Conservation (phyloP, 2,329 filamentous ascomycete species). For the Fusarium nodosum region DNA sequence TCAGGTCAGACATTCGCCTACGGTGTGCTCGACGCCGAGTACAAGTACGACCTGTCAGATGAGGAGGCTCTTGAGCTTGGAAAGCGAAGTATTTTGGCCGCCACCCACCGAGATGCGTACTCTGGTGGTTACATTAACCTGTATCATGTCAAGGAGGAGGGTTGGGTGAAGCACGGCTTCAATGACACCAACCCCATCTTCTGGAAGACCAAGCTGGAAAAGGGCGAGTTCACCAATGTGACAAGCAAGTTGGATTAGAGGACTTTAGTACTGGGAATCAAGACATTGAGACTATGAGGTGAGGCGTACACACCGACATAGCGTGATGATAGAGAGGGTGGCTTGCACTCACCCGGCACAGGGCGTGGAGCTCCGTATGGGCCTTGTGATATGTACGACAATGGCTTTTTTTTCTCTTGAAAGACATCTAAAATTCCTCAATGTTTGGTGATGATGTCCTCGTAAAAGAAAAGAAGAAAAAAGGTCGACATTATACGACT, state of each 20-base stretch:
- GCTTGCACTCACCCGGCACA: conserved; percentile 28
- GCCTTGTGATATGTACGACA: conserved; percentile 50
- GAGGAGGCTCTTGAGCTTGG: conserved; percentile 94
- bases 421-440: conserved; percentile 20
- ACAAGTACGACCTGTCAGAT: conserved; percentile 87
- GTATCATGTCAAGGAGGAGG: conserved; percentile 98
- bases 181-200: conserved; percentile 98
- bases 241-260: conserved; percentile 77
- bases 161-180: conserved; percentile 99
- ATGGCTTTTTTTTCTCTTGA: conserved; percentile 50
- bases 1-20: conserved; percentile 99
- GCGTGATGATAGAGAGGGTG: conserved; percentile 37
- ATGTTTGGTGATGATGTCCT: conserved; percentile 12
- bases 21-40: conserved; percentile 96
- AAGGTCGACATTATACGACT: conserved; percentile 28
- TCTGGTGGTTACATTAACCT: conserved; percentile 98
- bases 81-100: conserved; percentile 91
- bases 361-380: conserved; percentile 29
- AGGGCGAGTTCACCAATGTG: conserved; percentile 98
- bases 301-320: conserved; percentile 19
- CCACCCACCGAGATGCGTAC: conserved; percentile 97
- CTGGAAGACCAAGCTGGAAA: conserved; percentile 99
- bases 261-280: conserved; percentile 12
- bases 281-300: conserved; percentile 8
- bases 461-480: conserved; percentile 6